phyloP scores from a whole-genome alignment of 2,329 filamentous ascomycete species.

The Neonectria ditissima region DNA sequence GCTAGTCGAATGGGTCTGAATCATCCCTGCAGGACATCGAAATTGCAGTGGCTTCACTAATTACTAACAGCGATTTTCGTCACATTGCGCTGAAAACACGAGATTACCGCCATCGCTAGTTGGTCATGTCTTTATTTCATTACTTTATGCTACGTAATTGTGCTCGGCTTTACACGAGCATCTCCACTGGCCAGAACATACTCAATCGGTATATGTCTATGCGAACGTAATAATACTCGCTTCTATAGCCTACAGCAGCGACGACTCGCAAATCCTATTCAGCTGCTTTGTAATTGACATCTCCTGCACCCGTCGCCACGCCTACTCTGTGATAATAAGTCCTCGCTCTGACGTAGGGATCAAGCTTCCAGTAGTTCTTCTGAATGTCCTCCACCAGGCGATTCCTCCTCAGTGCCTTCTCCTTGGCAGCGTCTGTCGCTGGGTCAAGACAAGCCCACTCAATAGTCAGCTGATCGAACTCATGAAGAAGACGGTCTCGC shows the following conservation, averaged over 20 bases:
- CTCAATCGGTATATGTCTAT: neutral
- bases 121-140: no score
- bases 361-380: constrained; percentile 76
- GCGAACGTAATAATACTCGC: neutral
- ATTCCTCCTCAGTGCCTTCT: constrained; percentile 53
- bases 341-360: constrained; percentile 72
- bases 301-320: constrained; percentile 28
- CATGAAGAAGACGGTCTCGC: constrained; percentile 63
- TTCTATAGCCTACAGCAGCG: no score
- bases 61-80: no score
- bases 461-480: constrained; percentile 60
- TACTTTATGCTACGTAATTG: no score
- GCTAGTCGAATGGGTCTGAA: no score
- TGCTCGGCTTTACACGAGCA: no score
- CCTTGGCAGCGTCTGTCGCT: neutral
- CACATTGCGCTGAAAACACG: no score
- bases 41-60: no score
- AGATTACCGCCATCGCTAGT: no score
- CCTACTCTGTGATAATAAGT: constrained; percentile 41
- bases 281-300: constrained; percentile 38
- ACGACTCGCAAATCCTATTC: constrained; percentile 9
- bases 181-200: no score
- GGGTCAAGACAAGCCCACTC: constrained; percentile 29
- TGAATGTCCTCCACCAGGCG: constrained; percentile 63
- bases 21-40: no score